Conservation (phyloP, 2,329 filamentous ascomycete species). For the Pseudopyricularia javanii region DNA sequence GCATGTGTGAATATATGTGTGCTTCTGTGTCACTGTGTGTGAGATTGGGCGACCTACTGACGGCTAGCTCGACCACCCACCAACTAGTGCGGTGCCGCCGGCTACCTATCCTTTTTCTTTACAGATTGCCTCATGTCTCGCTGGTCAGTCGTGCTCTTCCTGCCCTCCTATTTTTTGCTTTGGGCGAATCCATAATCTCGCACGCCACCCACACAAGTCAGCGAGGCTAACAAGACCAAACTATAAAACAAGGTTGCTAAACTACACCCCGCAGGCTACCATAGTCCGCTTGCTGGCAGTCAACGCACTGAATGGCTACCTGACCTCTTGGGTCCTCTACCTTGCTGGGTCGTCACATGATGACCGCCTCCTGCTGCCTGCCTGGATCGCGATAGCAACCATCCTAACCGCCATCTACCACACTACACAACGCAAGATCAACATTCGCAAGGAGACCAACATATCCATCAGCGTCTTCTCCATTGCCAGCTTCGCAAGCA, state of each 20-base stretch:
- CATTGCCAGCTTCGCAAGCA: constrained; percentile 63
- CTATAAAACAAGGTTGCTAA: constrained; percentile 47
- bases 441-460: constrained; percentile 66
- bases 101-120: constrained; percentile 72
- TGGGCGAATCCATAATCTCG: not conserved
- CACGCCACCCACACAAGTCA: not conserved
- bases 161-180: not conserved
- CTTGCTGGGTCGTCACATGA: constrained; percentile 59
- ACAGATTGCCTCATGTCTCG: constrained; percentile 76
- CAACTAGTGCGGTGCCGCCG: constrained; percentile 57
- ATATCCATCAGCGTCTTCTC: constrained; percentile 69
- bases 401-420: constrained; percentile 66
- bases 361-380: constrained; percentile 58
- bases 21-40: too few relatives aligned
- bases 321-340: constrained; percentile 60
- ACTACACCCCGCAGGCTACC: constrained; percentile 72
- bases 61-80: not conserved
- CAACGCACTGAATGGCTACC: constrained; percentile 62
- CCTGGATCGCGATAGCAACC: constrained; percentile 68
- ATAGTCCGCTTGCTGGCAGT: constrained; percentile 68
- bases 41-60: not conserved
- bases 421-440: constrained; percentile 65
- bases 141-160: constrained; percentile 39
- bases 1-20: not conserved
- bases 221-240: too few relatives aligned